Evolutionary conservation across 192 early-diverging fungal species (phyloP), one percentile per base, ranked within the genome.

Genomic region (Umbelopsis vinacea): DNA sequence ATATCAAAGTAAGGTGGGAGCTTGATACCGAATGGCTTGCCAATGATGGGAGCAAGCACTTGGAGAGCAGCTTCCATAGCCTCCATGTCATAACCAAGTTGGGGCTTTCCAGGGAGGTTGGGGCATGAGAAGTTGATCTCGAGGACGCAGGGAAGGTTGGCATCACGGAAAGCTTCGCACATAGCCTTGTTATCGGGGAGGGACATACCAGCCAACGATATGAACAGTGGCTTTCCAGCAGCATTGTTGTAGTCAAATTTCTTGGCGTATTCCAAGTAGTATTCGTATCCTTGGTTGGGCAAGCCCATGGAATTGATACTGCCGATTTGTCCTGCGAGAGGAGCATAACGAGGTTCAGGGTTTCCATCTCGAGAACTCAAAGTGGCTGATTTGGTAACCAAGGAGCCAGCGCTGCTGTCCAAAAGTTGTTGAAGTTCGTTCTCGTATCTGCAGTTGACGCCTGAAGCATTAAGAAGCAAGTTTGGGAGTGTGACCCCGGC

Each of bases 1-100:
- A 79, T 79, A 24, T 79, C 77, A 74, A 79, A 79, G 66, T 79
- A 79, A 68, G 77, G 77, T 21, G 77, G 77, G 8, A 79, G 46
- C 66, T 79, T 79, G 66, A 79, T 74, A 38, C 77, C 77, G 45
- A 79, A 79, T 17, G 77, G 73, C 66, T 74, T 74, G 33, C 74
- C 74, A 46, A 79, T 73, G 5, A 79, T 54, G 14, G 77, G 77
- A 26, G 72, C 77, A 40, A 79, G 71, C 6, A 68, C 67, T 17
- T 70, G 45, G 37, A 79, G 46, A 22, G 77, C 77, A 37, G 46
- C 66, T 14, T 79, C 77, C 77, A 79, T 79, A 43, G 77, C 77
- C 46, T 79, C 77, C 24, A 79, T 71, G 33, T 79, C 77, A 35
- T 79, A 79, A 19, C 77, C 77, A 11, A 79, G 29, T 17, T 79